Evolutionary conservation across 1,284 basidiomycete species (phyloP).

Genomic region (Rhodotorula glutinis): DNA sequence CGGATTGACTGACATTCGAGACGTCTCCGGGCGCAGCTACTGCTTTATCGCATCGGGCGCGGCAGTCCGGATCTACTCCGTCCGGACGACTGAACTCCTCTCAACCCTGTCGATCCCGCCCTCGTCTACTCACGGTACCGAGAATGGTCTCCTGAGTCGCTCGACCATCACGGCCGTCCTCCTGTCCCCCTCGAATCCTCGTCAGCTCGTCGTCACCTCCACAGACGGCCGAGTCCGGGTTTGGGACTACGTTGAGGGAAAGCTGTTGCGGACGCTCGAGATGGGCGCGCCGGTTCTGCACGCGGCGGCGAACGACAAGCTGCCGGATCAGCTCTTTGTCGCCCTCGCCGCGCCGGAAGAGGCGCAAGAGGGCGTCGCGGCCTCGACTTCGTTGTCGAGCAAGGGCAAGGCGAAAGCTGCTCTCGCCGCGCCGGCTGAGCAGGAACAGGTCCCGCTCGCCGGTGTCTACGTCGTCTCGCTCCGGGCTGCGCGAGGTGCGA

Average conservation of each 20-base stretch:
- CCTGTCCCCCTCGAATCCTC: constrained; percentile 78
- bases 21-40: constrained; percentile 63
- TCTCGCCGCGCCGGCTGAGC: constrained; percentile 10
- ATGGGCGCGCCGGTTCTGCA: constrained; percentile 68
- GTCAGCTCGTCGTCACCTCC: constrained; percentile 84
- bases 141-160: constrained; percentile 51
- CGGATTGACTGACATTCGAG: too few relatives aligned
- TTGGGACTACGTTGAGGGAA: constrained; percentile 91
- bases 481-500: constrained; percentile 8
- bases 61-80: constrained; percentile 76
- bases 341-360: constrained; percentile 40
- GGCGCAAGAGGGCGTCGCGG: background rate
- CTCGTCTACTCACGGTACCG: constrained; percentile 50
- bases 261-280: constrained; percentile 69
- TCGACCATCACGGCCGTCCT: constrained; percentile 64
- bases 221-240: constrained; percentile 77
- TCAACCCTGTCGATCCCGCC: constrained; percentile 63
- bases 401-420: constrained; percentile 11
- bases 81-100: constrained; percentile 68
- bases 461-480: constrained; percentile 26
- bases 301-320: constrained; percentile 64
- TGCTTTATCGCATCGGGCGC: constrained; percentile 77
- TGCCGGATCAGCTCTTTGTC: constrained; percentile 64
- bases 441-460: constrained; percentile 37
- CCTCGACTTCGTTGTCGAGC: background rate